These are phyloP conservation scores for Xerocomellus intermedius DNA, from an alignment of 768 basidiomycete genomes.

Conservation along the genomic window DNA sequence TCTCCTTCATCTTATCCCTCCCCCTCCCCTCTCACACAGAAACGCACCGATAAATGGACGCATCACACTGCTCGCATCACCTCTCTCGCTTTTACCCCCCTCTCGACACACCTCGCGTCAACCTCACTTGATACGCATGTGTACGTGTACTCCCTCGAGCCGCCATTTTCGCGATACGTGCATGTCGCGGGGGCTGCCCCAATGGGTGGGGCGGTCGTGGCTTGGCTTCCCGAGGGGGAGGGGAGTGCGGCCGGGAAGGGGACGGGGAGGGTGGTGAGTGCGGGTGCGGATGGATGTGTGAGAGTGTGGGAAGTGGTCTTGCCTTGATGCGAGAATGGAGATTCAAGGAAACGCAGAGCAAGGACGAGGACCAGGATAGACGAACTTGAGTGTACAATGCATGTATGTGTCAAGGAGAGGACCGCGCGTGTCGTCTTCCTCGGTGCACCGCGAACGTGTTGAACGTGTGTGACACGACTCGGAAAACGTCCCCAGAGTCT, in stretches of 20 bases:
- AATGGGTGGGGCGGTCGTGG: conserved; percentile 78
- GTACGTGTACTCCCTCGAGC: conserved; percentile 79
- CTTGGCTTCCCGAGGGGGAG: conserved; percentile 52
- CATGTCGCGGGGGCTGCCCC: conserved; percentile 84
- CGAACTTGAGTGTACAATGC: neutral
- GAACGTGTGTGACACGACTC: no score
- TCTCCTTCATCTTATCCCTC: neutral
- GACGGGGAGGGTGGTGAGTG: conserved; percentile 58
- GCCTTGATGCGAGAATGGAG: conserved; percentile 16
- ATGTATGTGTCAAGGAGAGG: neutral
- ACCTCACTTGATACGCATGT: conserved; percentile 93
- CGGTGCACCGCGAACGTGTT: no score
- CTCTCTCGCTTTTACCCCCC: conserved; percentile 49
- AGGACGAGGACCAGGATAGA: neutral
- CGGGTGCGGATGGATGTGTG: conserved; percentile 82
- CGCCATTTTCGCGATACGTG: conserved; percentile 64
- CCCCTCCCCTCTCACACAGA: conserved; percentile 32
- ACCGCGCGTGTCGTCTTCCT: no score
- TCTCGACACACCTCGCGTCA: conserved; percentile 68
- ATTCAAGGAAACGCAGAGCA: neutral
- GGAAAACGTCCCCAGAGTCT: no score
- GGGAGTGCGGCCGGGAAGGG: conserved; percentile 25
- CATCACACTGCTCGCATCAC: conserved; percentile 82
- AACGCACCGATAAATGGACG: conserved; percentile 77
- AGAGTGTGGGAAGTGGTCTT: conserved; percentile 61